A percentile compares a stretch with the other conserved stretches of the same genome.
Conservation (phyloP, 371 early-diverging fungal species). For the Choanephora cucurbitarum region DNA sequence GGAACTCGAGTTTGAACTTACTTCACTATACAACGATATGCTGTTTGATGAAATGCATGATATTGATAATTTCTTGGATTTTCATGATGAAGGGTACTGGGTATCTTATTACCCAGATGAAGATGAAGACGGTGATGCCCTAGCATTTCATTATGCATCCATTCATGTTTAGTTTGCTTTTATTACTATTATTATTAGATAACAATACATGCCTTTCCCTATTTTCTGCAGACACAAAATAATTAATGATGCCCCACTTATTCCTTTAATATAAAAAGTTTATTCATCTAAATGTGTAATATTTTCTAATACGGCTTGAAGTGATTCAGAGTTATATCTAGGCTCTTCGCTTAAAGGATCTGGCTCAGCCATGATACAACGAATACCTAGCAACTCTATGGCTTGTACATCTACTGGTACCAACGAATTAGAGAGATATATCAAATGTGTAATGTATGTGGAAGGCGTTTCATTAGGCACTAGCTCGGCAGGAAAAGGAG, state of each 20-base stretch:
- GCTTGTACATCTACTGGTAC: conserved; percentile 57
- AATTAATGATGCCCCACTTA: too few relatives aligned
- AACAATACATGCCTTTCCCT: too few relatives aligned
- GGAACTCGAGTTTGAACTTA: too few relatives aligned
- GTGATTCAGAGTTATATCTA: conserved; percentile 15
- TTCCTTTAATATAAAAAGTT: neutral
- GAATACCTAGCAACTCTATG: conserved; percentile 63
- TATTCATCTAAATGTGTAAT: conserved; percentile 4
- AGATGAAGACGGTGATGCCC: neutral
- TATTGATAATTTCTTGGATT: neutral
- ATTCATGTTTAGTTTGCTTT: neutral
- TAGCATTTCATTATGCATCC: neutral
- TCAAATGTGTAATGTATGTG: conserved; percentile 68
- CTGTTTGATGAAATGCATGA: neutral
- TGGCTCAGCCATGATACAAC: conserved; percentile 48
- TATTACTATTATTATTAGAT: too few relatives aligned
- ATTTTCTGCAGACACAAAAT: too few relatives aligned
- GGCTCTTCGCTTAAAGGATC: conserved; percentile 23
- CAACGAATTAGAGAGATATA: conserved; percentile 63
- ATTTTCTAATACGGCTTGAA: conserved; percentile 15
- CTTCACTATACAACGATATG: too few relatives aligned
- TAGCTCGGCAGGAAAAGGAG: conserved; percentile 41
- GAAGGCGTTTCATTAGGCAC: conserved; percentile 53
- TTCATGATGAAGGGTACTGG: neutral
- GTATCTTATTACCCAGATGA: neutral